Conservation (phyloP, 164 flowering plant species). For the Macadamia integrifolia region DNA sequence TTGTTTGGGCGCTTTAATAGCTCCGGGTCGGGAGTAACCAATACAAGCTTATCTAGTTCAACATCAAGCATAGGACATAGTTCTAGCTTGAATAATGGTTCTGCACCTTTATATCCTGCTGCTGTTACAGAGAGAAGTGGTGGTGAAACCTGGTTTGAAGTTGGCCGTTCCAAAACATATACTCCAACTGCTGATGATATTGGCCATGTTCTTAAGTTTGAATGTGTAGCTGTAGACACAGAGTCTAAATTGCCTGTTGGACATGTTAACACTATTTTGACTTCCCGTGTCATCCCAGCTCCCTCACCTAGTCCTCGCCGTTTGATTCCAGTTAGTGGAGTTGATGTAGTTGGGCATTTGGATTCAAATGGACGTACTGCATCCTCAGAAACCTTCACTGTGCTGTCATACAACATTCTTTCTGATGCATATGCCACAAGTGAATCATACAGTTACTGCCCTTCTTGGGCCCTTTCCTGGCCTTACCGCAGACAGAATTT, state of each 20-base stretch:
- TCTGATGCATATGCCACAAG: slow-evolving; percentile 66
- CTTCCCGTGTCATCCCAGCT: slow-evolving; percentile 89
- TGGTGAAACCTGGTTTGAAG: slow-evolving; percentile 81
- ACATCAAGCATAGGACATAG: slow-evolving; percentile 35
- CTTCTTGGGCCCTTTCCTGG: slow-evolving; percentile 99
- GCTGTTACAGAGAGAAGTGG: slow-evolving; percentile 62
- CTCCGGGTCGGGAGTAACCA: slow-evolving; percentile 49
- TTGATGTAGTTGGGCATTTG: slow-evolving; percentile 54
- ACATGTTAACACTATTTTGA: slow-evolving; percentile 41
- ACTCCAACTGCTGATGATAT: slow-evolving; percentile 91
- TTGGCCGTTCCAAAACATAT: slow-evolving; percentile 79
- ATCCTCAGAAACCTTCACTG: slow-evolving; percentile 73
- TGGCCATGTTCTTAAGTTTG: slow-evolving; percentile 84
- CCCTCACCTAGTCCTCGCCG: slow-evolving; percentile 88
- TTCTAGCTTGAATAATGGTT: slow-evolving; percentile 57
- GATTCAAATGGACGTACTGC: slow-evolving; percentile 63
- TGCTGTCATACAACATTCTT: slow-evolving; percentile 89
- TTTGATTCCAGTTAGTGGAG: slow-evolving; percentile 65
- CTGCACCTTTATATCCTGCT: slow-evolving; percentile 65
- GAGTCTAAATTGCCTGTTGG: slow-evolving; percentile 66
- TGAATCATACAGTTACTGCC: slow-evolving; percentile 82
- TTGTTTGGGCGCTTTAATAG: slow-evolving; percentile 70
- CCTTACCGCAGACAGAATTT: slow-evolving; percentile 86
- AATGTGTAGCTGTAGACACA: slow-evolving; percentile 76
- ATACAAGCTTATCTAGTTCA: slow-evolving; percentile 49